Conservation (phyloP, 495 filamentous ascomycete genomes). For the Aspergillus cavernicola region DNA sequence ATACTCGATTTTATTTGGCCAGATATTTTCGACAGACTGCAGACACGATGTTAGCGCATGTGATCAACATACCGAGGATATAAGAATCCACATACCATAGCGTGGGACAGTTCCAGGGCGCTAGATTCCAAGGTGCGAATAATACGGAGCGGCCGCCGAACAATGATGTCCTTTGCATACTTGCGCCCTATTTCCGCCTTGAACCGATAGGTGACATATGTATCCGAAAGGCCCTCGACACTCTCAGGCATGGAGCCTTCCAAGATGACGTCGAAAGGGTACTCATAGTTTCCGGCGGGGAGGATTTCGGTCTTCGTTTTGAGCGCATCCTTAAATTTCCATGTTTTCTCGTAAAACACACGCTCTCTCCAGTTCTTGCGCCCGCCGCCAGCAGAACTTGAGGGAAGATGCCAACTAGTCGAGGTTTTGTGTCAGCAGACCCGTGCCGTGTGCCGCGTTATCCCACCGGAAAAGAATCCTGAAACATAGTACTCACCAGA, state of each 20-base stretch:
- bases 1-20: conserved; percentile 93
- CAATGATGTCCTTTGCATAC: conserved; percentile 73
- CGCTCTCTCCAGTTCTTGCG: conserved; percentile 49
- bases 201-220: conserved; percentile 80
- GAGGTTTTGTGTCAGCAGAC: conserved; percentile 11
- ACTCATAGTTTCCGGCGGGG: conserved; percentile 81
- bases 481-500: conserved; percentile 53
- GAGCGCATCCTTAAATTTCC: conserved; percentile 48
- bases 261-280: conserved; percentile 76
- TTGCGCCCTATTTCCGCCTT: conserved; percentile 82
- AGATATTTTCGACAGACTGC: conserved; percentile 83
- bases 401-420: conserved; percentile 45
- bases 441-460: conserved; percentile 2
- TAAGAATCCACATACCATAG: conserved; percentile 62
- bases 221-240: conserved; percentile 78
- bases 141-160: conserved; percentile 77
- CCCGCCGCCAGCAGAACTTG: conserved; percentile 40
- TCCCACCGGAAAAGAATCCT: conserved; percentile 3
- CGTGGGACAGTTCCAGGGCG: conserved; percentile 77
- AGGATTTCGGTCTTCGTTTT: conserved; percentile 59
- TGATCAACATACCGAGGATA: not conserved
- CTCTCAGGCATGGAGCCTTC: conserved; percentile 78
- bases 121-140: conserved; percentile 80
- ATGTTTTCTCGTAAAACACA: conserved; percentile 55
- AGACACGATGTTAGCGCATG: conserved; percentile 9